phyloP scores from a whole-genome alignment of 2,329 filamentous ascomycete species.

The Fusarium sulawesiense region DNA sequence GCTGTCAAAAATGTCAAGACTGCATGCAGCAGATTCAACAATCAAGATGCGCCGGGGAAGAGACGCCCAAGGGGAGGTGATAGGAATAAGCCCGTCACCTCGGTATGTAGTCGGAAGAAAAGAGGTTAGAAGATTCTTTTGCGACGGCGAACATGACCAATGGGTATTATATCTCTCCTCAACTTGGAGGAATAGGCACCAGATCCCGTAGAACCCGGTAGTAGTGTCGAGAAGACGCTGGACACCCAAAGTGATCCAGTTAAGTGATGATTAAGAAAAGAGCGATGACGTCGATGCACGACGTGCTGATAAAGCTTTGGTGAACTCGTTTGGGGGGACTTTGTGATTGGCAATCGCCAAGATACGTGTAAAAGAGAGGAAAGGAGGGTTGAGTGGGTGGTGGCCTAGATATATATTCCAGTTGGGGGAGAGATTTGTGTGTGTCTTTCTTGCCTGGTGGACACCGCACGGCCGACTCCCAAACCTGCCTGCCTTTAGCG shows the following conservation, averaged over 20 bases:
- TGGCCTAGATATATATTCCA: conserved; percentile 51
- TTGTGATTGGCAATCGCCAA: conserved; percentile 55
- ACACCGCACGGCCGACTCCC: conserved; percentile 36
- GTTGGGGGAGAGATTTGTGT: conserved; percentile 39
- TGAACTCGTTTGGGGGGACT: conserved; percentile 34
- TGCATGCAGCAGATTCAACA: conserved; percentile 43
- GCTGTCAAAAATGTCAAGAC: conserved; percentile 34
- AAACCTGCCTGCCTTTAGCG: conserved; percentile 39
- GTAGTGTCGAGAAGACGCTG: conserved; percentile 47
- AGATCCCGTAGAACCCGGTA: conserved; percentile 47
- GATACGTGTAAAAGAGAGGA: conserved; percentile 47
- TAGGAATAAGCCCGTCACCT: conserved; percentile 66
- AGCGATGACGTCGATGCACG: conserved; percentile 47
- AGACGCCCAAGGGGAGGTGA: conserved; percentile 61
- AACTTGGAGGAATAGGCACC: conserved; percentile 46
- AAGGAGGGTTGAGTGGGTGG: conserved; percentile 46
- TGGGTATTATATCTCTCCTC: conserved; percentile 52
- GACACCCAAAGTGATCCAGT: conserved; percentile 46
- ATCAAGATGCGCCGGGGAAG: conserved; percentile 41
- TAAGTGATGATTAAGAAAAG: conserved; percentile 34
- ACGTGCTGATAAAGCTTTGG: conserved; percentile 37
- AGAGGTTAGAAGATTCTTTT: conserved; percentile 65
- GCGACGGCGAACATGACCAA: conserved; percentile 67
- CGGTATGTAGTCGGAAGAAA: conserved; percentile 70
- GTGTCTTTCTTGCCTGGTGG: conserved; percentile 33